A percentile compares a stretch with the other conserved stretches of the same genome.
Evolutionary conservation across 2,329 filamentous ascomycete species (phyloP).

Genomic region (Exserohilum turcica): DNA sequence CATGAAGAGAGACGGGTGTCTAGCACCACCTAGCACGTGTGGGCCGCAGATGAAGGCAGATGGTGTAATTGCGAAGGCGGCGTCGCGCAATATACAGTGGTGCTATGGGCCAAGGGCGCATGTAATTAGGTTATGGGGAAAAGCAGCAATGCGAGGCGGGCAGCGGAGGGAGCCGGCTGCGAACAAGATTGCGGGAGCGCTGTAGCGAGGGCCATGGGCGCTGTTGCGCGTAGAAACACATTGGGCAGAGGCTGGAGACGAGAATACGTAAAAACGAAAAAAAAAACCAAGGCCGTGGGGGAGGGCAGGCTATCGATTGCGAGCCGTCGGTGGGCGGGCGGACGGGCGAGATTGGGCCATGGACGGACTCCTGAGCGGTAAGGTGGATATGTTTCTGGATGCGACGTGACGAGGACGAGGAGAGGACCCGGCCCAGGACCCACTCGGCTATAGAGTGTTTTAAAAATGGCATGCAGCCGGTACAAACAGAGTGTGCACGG

Average conservation of each 20-base stretch:
- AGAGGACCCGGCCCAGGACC: no score
- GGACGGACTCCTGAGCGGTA: slow-evolving; percentile 6
- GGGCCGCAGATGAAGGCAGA: background rate
- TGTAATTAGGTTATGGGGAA: background rate
- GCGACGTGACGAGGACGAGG: slow-evolving; percentile 13
- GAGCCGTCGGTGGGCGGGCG: slow-evolving; percentile 18
- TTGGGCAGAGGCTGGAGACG: background rate
- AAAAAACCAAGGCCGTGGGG: slow-evolving; percentile 16
- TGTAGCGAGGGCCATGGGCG: slow-evolving; percentile 19
- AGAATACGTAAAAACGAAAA: slow-evolving; percentile 1
- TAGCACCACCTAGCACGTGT: background rate
- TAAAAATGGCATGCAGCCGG: slow-evolving; percentile 6
- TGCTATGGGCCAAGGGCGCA: background rate
- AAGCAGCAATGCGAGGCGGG: background rate
- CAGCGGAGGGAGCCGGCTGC: background rate
- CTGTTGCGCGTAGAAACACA: slow-evolving; percentile 1
- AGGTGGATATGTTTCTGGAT: slow-evolving; percentile 12
- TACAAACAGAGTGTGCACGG: slow-evolving; percentile 8
- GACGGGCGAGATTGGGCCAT: slow-evolving; percentile 5
- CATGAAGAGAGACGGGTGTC: background rate
- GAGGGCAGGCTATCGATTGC: slow-evolving; percentile 28
- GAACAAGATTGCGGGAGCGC: background rate
- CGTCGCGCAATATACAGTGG: background rate
- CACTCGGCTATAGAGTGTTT: slow-evolving; percentile 16
- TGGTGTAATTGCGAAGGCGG: no score